Evolutionary conservation across 495 filamentous ascomycete species (phyloP), one percentile per base, ranked within the genome.

Genomic region (Massariosphaeria phaeospora): DNA sequence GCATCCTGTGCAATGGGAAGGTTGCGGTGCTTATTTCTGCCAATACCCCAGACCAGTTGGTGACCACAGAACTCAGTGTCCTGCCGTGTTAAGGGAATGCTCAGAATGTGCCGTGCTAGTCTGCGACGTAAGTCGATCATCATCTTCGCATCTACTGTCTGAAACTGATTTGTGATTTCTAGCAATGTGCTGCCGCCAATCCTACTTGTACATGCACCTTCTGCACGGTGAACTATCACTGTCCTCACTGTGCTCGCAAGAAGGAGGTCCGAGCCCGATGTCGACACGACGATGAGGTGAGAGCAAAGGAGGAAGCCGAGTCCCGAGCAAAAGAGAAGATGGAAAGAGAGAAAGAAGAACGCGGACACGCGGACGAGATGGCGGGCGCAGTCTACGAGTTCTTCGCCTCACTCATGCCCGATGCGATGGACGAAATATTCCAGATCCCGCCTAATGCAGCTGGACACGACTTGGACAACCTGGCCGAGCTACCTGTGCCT

Each of bases 21-120:
- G 79, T 25, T 82, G 79, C 53, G 77, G 77, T 40, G 74, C 76
- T 2, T 80, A 79, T 61, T 77, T 79, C 54, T 82, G 79, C 48
- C 79, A 76, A 2, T 70, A 71, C 38, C 73, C 72, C 29, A 71
- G 76, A 18, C 68, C 72, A 1, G 56, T 76, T 12, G 75, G 76
- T 4, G 79, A 82, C 59, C 72, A 73, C 27, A 71, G 78, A 3
- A 71, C 73, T 33, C 66, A 73, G 26, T 81, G 79, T 57, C 66
- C 69, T 2, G 76, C 73, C 46, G 57, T 72, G 17, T 61, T 79
- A 4, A 72, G 72, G 24, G 74, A 80, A 66, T 82, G 79, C 66
- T 71, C 69, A n/a, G 70, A 67, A 30, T 82, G 79, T 57, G 69
- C 69, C 3, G 76, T 82, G 3, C 69, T 74, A 50, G 78, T 81